A percentile compares a stretch with the other conserved stretches of the same genome.
These are phyloP conservation scores for Cordyceps farinosa DNA, from an alignment of 2,329 filamentous ascomycete genomes.

Conservation along the genomic window DNA sequence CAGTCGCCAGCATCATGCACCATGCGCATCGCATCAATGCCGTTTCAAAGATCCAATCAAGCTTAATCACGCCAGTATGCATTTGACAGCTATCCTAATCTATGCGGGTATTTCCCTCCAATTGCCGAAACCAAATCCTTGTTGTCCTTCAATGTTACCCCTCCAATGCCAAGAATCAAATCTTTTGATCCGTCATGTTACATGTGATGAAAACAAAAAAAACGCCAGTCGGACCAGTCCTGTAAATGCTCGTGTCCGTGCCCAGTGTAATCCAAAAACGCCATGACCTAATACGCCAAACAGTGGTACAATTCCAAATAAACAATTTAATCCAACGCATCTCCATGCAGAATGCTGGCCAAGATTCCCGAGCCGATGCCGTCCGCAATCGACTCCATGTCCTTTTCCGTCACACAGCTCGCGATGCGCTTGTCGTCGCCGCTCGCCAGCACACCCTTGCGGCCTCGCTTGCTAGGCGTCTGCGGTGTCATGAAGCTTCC, in stretches of 20 bases:
- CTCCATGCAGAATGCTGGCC: constrained; percentile 58
- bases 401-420: constrained; percentile 75
- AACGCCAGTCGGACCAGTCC: background rate
- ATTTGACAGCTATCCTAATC: background rate
- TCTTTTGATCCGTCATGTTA: background rate
- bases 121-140: background rate
- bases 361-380: constrained; percentile 59
- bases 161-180: background rate
- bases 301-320: background rate
- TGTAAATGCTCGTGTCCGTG: background rate
- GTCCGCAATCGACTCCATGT: constrained; percentile 68
- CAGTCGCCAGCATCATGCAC: background rate
- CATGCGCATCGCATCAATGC: background rate
- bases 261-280: background rate
- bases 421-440: constrained; percentile 74
- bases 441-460: constrained; percentile 54
- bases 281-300: background rate
- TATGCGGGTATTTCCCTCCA: constrained; percentile 4
- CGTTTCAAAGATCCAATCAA: background rate
- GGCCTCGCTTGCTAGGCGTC: constrained; percentile 68
- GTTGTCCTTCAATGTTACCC: background rate
- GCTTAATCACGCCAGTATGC: background rate
- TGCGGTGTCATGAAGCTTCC: constrained; percentile 62
- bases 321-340: constrained; percentile 49
- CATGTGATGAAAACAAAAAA: background rate